phyloP scores from a whole-genome alignment of 2,329 filamentous ascomycete species.

The Massarina eburnea region DNA sequence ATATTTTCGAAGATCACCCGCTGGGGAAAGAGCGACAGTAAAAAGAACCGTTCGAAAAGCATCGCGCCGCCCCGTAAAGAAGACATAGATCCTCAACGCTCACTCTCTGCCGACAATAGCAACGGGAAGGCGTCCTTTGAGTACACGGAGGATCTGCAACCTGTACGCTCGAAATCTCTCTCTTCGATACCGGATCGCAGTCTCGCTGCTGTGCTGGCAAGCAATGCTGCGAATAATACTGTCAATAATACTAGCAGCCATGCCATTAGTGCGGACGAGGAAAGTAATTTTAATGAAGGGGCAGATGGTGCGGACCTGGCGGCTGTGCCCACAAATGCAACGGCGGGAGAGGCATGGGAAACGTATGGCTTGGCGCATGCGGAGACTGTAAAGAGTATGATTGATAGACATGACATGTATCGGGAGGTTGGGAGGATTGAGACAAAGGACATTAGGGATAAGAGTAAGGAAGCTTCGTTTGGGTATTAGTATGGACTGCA shows the following conservation, averaged over 20 bases:
- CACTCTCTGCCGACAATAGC: conserved; percentile 29
- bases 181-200: conserved; percentile 32
- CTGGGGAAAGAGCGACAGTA: conserved; percentile 30
- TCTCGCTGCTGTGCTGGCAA: conserved; percentile 27
- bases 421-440: conserved; percentile 36
- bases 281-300: not conserved
- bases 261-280: conserved; percentile 1
- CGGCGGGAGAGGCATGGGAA: conserved; percentile 1
- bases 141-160: conserved; percentile 22
- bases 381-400: conserved; percentile 38
- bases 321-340: not conserved
- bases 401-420: conserved; percentile 50
- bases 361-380: conserved; percentile 23
- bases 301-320: not conserved
- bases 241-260: not conserved
- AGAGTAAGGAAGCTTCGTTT: conserved; percentile 22
- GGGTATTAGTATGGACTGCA: too few relatives aligned
- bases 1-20: conserved; percentile 35
- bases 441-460: conserved; percentile 43
- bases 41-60: conserved; percentile 25
- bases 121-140: conserved; percentile 9
- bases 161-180: conserved; percentile 38
- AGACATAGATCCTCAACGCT: conserved; percentile 27
- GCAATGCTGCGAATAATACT: not conserved
- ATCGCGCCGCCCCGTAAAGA: conserved; percentile 1